Conservation (phyloP, 2,329 filamentous ascomycete genomes). For the Penicillium rolfsii region DNA sequence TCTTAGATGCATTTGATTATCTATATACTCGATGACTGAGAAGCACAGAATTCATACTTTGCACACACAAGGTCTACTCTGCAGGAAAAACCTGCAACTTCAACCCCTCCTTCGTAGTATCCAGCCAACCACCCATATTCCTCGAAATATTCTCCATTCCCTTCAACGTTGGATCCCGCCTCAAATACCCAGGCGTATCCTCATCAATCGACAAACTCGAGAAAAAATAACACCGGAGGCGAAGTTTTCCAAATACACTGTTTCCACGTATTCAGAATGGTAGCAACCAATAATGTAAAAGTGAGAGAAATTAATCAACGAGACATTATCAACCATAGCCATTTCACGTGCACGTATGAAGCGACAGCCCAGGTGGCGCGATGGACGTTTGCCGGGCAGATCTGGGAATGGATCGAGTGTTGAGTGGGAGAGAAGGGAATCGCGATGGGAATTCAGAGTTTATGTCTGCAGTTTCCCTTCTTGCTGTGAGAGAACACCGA, state of each 20-base stretch:
- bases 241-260: conserved; percentile 35
- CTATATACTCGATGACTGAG: no score
- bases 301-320: conserved; percentile 48
- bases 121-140: conserved; percentile 30
- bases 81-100: conserved; percentile 22
- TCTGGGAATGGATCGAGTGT: conserved; percentile 23
- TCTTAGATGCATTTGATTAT: no score
- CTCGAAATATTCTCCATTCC: conserved; percentile 29
- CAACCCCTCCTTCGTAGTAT: conserved; percentile 25
- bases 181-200: conserved; percentile 5
- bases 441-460: conserved; percentile 24
- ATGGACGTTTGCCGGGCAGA: conserved; percentile 19
- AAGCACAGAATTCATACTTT: background rate
- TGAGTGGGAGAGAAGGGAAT: conserved; percentile 21
- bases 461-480: conserved; percentile 25
- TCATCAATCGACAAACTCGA: conserved; percentile 27
- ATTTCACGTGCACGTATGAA: conserved; percentile 29
- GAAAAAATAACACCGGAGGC: conserved; percentile 28
- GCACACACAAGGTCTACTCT: background rate
- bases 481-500: conserved; percentile 26
- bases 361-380: conserved; percentile 27
- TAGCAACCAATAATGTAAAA: conserved; percentile 53
- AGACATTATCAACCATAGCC: conserved; percentile 31
- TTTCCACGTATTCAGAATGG: conserved; percentile 28
- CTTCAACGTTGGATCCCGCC: conserved; percentile 23